These are phyloP conservation scores for Pythium sukuiense DNA, from an alignment of 352 stramenopile genomes.

Conservation along the genomic window DNA sequence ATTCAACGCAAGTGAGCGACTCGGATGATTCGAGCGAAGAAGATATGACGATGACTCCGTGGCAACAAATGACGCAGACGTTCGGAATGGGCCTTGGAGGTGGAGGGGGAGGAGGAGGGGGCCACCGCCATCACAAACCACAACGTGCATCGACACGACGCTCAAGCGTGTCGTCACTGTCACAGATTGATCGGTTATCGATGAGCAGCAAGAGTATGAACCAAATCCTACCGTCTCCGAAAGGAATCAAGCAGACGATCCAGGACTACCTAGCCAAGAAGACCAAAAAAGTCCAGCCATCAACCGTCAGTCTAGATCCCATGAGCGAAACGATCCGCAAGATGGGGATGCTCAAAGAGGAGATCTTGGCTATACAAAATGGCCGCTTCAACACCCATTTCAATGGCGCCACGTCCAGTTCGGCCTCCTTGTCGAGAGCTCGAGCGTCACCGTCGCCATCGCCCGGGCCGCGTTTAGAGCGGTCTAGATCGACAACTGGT, in stretches of 20 bases:
- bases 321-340: conserved; percentile 28
- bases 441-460: conserved; percentile 9
- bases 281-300: conserved; percentile 68
- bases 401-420: neutral
- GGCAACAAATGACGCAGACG: conserved; percentile 85
- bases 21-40: conserved; percentile 75
- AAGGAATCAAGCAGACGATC: conserved; percentile 61
- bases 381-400: neutral
- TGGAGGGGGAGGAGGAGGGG: conserved; percentile 34
- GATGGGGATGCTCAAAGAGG: conserved; percentile 26
- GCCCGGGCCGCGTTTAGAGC: conserved; percentile 5
- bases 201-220: conserved; percentile 54
- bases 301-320: conserved; percentile 25
- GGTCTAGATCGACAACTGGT: conserved; percentile 22
- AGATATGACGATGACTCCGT: conserved; percentile 78
- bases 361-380: conserved; percentile 16
- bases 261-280: conserved; percentile 62
- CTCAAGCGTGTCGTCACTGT: conserved; percentile 66
- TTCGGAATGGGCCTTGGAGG: conserved; percentile 58
- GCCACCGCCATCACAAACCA: conserved; percentile 13
- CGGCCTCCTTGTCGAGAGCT: neutral
- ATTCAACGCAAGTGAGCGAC: conserved; percentile 84
- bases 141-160: conserved; percentile 37
- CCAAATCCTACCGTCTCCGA: conserved; percentile 47
- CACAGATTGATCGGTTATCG: conserved; percentile 59